Conservation (phyloP, 2,329 filamentous ascomycete species). For the Hymenoscyphus linearis region DNA sequence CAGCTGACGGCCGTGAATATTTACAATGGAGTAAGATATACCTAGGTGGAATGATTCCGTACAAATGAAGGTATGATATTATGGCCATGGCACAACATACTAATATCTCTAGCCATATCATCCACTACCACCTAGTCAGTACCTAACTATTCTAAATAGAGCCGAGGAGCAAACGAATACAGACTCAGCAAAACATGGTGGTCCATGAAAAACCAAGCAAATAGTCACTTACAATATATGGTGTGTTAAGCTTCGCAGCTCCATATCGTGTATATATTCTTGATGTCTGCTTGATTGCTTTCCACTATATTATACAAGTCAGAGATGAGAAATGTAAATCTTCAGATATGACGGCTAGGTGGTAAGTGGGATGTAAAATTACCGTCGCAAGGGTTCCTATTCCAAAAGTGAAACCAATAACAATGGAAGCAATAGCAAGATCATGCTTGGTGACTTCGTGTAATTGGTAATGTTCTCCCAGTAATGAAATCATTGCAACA, state of each 20-base stretch:
- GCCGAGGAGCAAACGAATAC: neutral
- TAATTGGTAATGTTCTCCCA: neutral
- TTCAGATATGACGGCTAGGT: neutral
- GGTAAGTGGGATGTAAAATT: neutral
- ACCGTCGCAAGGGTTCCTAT: conserved; percentile 32
- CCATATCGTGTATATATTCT: conserved; percentile 31
- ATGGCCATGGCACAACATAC: conserved; percentile 37
- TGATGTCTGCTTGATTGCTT: conserved; percentile 34
- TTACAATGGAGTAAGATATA: conserved; percentile 8
- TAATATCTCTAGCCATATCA: conserved; percentile 42
- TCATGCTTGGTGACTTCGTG: conserved; percentile 23
- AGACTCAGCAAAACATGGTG: neutral
- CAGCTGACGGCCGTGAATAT: neutral
- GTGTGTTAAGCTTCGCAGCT: conserved; percentile 27
- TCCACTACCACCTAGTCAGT: conserved; percentile 12
- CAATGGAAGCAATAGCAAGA: conserved; percentile 34
- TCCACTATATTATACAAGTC: conserved; percentile 19
- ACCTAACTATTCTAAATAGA: neutral
- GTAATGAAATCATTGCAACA: neutral
- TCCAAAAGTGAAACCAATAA: conserved; percentile 36
- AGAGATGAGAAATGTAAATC: neutral
- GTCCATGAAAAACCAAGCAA: neutral
- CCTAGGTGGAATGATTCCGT: conserved; percentile 33
- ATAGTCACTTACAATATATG: conserved; percentile 31
- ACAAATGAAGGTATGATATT: conserved; percentile 37